These are phyloP conservation scores for Drosera spatulata DNA, from an alignment of 179 eudicot genomes.

Conservation along the genomic window DNA sequence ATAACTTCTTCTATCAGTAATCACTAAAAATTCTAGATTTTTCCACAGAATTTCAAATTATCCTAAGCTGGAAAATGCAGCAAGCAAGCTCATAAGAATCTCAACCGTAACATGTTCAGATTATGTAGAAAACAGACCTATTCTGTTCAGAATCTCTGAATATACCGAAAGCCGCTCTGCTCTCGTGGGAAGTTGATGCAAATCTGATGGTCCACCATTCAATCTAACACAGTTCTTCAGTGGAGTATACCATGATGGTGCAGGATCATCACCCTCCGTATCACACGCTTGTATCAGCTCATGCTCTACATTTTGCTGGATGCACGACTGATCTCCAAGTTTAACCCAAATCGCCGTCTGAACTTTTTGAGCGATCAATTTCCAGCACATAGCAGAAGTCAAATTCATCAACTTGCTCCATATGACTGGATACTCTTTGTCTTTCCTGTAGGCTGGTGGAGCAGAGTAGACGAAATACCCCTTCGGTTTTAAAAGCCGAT, in stretches of 20 bases:
- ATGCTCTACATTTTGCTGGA: slow-evolving; percentile 54
- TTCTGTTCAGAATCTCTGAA: slow-evolving; percentile 40
- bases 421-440: slow-evolving; percentile 77
- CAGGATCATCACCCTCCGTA: slow-evolving; percentile 23
- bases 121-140: slow-evolving; percentile 38
- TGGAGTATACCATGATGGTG: slow-evolving; percentile 76
- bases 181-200: slow-evolving; percentile 50
- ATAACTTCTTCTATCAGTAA: too few species aligned
- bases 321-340: slow-evolving; percentile 57
- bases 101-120: background rate
- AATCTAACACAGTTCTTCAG: slow-evolving; percentile 50
- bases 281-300: slow-evolving; percentile 61
- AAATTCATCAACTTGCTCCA: slow-evolving; percentile 74
- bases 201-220: slow-evolving; percentile 17
- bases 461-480: slow-evolving; percentile 99
- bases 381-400: slow-evolving; percentile 94
- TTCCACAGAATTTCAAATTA: too few species aligned
- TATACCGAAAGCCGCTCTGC: slow-evolving; percentile 86
- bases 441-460: slow-evolving; percentile 95
- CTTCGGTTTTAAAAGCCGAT: slow-evolving; percentile 70
- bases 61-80: too few species aligned
- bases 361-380: slow-evolving; percentile 68
- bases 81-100: too few species aligned
- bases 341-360: slow-evolving; percentile 98
- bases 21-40: too few species aligned